A percentile compares a stretch with the other conserved stretches of the same genome.
Evolutionary conservation across 208 protist species (phyloP).

Genomic region (Leishmania gerbilli): DNA sequence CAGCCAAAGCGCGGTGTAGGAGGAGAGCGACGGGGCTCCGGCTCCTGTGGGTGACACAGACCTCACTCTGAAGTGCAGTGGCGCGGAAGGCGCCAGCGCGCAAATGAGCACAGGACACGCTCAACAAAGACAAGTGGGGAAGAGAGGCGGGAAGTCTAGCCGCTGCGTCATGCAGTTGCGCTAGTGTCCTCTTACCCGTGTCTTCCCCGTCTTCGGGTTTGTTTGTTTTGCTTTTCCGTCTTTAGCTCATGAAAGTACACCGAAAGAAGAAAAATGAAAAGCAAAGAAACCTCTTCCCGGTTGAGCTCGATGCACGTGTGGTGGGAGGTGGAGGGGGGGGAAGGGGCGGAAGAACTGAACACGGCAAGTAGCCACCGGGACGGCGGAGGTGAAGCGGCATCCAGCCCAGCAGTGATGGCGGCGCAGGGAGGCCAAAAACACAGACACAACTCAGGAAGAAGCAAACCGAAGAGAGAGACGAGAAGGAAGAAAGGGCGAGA

Average conservation of each 20-base stretch:
- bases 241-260: not conserved
- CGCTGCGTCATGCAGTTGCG: not conserved
- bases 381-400: not conserved
- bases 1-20: not conserved
- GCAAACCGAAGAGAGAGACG: not conserved
- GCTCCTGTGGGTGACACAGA: not conserved
- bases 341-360: not conserved
- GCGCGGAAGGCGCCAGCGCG: not conserved
- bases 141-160: not conserved
- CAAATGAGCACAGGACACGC: not conserved
- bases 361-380: not conserved
- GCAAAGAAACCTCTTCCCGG: conserved; percentile 9
- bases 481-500: not conserved
- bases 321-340: not conserved
- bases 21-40: not conserved
- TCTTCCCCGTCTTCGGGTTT: conserved; percentile 7
- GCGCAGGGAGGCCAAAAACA: not conserved
- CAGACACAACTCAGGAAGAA: conserved; percentile 2
- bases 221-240: not conserved
- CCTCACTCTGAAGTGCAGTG: not conserved
- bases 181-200: not conserved
- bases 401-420: not conserved
- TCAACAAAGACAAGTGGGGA: not conserved
- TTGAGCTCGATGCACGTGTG: not conserved
- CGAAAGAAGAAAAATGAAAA: conserved; percentile 6